phyloP scores from a whole-genome alignment of 2,329 filamentous ascomycete species.

The Zymoseptoria tritici region DNA sequence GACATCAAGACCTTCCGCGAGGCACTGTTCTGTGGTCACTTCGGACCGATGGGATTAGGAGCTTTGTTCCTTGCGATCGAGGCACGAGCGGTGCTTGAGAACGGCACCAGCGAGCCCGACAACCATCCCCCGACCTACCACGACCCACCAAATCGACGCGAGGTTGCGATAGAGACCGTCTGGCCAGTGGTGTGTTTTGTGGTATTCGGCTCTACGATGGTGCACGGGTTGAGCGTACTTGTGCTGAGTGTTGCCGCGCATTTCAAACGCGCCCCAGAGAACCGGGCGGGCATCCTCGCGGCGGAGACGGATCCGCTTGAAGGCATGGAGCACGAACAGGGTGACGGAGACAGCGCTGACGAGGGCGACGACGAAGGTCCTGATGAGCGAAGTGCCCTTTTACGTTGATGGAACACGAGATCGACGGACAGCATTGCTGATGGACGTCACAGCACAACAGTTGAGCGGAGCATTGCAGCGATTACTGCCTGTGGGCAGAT shows the following conservation, averaged over 20 bases:
- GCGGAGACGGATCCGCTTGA: constrained; percentile 43
- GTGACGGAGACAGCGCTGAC: constrained; percentile 29
- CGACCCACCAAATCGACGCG: constrained; percentile 27
- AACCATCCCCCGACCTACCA: constrained; percentile 36
- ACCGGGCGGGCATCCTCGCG: constrained; percentile 44
- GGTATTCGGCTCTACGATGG: constrained; percentile 46
- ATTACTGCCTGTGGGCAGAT: background rate
- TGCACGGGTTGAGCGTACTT: constrained; percentile 48
- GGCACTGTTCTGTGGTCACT: constrained; percentile 50
- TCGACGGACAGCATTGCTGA: background rate
- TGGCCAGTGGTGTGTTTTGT: constrained; percentile 51
- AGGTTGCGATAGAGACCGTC: constrained; percentile 38
- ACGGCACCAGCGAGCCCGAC: constrained; percentile 38
- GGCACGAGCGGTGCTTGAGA: constrained; percentile 47
- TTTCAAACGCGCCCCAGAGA: constrained; percentile 38
- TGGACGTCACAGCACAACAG: background rate
- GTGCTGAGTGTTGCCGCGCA: constrained; percentile 44
- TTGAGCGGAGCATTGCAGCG: background rate
- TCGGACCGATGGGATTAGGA: constrained; percentile 52
- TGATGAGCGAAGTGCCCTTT: background rate
- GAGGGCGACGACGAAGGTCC: constrained; percentile 8
- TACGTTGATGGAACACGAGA: background rate
- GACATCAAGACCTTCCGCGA: constrained; percentile 45
- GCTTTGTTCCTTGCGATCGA: constrained; percentile 52
- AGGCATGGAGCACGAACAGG: constrained; percentile 44